phyloP scores from a whole-genome alignment of 345 rosid species.

The Kandelia obovata region DNA sequence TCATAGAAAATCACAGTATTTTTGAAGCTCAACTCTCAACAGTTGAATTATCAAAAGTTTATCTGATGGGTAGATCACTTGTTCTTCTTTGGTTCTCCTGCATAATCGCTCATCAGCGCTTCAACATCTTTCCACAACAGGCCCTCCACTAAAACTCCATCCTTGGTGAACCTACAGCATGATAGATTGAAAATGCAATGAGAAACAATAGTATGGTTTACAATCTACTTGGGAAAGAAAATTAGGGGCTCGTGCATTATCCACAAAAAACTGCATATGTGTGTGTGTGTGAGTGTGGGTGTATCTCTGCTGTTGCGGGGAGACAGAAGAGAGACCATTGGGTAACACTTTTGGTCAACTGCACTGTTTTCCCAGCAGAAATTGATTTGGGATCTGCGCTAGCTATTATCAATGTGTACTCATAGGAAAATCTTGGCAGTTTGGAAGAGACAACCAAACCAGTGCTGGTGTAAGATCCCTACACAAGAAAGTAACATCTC shows the following conservation, averaged over 20 bases:
- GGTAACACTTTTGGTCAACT: conserved; percentile 83
- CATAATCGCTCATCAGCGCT: conserved; percentile 55
- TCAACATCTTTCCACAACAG: conserved; percentile 89
- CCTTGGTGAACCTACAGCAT: conserved; percentile 77
- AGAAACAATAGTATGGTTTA: no score
- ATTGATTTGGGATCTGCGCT: conserved; percentile 92
- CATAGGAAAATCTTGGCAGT: conserved; percentile 88
- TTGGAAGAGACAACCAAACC: conserved; percentile 86
- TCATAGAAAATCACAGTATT: conserved; percentile 5
- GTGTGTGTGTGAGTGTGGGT: not conserved
- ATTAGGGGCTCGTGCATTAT: not conserved
- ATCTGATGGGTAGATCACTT: conserved; percentile 41
- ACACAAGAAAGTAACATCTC: conserved; percentile 15
- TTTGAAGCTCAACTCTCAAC: conserved; percentile 12
- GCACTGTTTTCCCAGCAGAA: conserved; percentile 77
- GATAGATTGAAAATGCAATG: not conserved
- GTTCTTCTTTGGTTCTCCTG: conserved; percentile 75
- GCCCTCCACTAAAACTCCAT: conserved; percentile 88
- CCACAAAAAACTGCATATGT: not conserved
- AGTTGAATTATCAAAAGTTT: conserved; percentile 12
- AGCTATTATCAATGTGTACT: conserved; percentile 70
- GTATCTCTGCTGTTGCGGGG: not conserved
- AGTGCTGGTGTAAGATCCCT: conserved; percentile 94
- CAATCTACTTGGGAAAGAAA: no score
- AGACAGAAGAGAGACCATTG: conserved; percentile 59